Conservation (phyloP, 192 early-diverging fungal genomes). For the Linnemannia hyalina region DNA sequence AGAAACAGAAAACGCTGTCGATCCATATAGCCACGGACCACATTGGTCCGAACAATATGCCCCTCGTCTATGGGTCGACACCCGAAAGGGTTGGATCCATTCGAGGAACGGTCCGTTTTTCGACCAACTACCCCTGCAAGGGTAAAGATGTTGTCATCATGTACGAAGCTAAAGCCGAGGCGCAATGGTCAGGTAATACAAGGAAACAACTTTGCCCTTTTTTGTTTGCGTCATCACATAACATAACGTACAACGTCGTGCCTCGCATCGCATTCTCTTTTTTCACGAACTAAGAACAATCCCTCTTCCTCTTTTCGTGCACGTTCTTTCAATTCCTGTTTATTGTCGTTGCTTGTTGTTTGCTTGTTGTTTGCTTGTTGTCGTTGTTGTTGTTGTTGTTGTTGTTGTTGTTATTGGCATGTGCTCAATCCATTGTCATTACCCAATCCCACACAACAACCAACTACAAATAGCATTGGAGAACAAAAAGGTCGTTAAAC, state of each 20-base stretch:
- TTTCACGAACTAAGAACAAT: neutral
- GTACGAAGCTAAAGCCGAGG: conserved; percentile 46
- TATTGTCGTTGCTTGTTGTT: neutral
- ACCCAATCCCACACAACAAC: neutral
- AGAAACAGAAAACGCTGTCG: conserved; percentile 32
- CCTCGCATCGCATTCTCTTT: neutral
- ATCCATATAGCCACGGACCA: conserved; percentile 47
- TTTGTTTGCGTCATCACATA: neutral
- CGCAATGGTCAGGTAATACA: conserved; percentile 44
- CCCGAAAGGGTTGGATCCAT: conserved; percentile 39
- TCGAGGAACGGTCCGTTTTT: conserved; percentile 40
- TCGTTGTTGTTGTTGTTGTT: neutral
- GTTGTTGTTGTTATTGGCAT: neutral
- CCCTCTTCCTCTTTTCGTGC: neutral
- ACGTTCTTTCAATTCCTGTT: neutral
- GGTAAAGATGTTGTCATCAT: conserved; percentile 49
- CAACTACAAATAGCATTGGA: conserved; percentile 32
- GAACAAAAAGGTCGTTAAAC: conserved; percentile 46
- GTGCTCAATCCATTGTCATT: neutral
- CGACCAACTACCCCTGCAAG: conserved; percentile 36
- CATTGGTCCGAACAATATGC: conserved; percentile 33
- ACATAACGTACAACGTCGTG: neutral
- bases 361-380: neutral
- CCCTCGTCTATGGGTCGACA: conserved; percentile 49
- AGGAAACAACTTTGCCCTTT: neutral